A percentile compares a stretch with the other conserved stretches of the same genome.
These are phyloP conservation scores for Ligustrum vulgare DNA, from an alignment of 257 asterid species.

Conservation along the genomic window DNA sequence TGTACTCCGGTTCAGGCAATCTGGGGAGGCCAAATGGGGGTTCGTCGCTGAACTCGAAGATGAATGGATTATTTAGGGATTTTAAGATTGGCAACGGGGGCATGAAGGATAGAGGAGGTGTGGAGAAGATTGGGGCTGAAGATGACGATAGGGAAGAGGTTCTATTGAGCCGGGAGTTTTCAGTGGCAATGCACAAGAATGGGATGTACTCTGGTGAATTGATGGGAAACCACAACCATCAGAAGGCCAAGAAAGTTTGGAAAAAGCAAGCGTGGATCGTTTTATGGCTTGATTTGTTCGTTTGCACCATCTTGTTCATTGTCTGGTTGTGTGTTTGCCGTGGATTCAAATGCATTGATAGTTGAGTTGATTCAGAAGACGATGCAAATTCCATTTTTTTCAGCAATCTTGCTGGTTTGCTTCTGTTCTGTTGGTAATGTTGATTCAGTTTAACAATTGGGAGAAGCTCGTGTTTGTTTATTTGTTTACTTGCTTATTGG, in stretches of 20 bases:
- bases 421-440: background rate
- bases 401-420: background rate
- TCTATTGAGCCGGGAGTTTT: constrained; percentile 29
- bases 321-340: constrained; percentile 53
- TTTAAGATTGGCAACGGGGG: constrained; percentile 9
- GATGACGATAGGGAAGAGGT: background rate
- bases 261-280: constrained; percentile 54
- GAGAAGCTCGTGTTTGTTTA: background rate
- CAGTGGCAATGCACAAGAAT: constrained; percentile 37
- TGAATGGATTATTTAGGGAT: constrained; percentile 28
- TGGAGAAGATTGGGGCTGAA: constrained; percentile 15
- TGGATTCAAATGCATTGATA: constrained; percentile 53
- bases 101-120: constrained; percentile 1
- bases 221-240: constrained; percentile 25
- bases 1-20: background rate
- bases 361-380: constrained; percentile 22
- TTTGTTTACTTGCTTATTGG: background rate
- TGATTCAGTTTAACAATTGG: background rate
- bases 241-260: constrained; percentile 50
- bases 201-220: constrained; percentile 32
- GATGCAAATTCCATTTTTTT: background rate
- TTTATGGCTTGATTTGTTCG: constrained; percentile 41
- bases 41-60: constrained; percentile 25
- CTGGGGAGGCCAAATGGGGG: constrained; percentile 12
- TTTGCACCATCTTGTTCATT: constrained; percentile 42